Evolutionary conservation across 768 basidiomycete genomes (phyloP).

Genomic region (Lactifluus volemus): DNA sequence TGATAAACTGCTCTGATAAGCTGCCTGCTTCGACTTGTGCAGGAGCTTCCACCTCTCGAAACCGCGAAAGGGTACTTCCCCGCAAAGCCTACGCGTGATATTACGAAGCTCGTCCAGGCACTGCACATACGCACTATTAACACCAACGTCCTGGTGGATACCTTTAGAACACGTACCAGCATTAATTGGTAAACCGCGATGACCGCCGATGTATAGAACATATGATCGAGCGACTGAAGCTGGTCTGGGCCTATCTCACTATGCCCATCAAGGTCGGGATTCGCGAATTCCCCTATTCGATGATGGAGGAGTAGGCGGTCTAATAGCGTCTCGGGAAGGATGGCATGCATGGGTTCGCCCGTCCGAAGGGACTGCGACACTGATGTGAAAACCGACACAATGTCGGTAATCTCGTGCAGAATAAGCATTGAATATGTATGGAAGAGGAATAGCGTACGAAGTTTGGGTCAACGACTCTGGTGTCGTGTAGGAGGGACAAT

Average conservation of each 20-base stretch:
- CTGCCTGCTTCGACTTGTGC: conserved; percentile 4
- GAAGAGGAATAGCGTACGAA: conserved; percentile 31
- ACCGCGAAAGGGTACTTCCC: conserved; percentile 11
- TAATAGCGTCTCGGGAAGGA: conserved; percentile 16
- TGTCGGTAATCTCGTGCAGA: conserved; percentile 31
- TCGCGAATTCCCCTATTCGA: background rate
- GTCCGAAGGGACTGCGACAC: conserved; percentile 18
- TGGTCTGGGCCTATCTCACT: conserved; percentile 5
- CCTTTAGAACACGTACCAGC: background rate
- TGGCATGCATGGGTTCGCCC: conserved; percentile 16
- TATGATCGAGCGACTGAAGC: conserved; percentile 11
- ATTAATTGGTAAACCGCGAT: conserved; percentile 12
- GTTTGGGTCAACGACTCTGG: conserved; percentile 45
- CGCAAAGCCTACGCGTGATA: conserved; percentile 12
- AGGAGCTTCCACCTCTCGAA: conserved; percentile 8
- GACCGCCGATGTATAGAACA: conserved; percentile 15
- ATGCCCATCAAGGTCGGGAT: background rate
- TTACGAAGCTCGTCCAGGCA: conserved; percentile 14
- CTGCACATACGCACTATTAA: background rate
- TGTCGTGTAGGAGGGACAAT: conserved; percentile 32
- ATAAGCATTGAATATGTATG: background rate
- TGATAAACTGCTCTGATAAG: background rate
- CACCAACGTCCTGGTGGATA: background rate
- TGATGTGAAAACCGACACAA: conserved; percentile 31
- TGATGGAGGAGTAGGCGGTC: conserved; percentile 14